A percentile compares a stretch with the other conserved stretches of the same genome.
Evolutionary conservation across 768 basidiomycete genomes (phyloP).

Genomic region (Russula ochroleuca): DNA sequence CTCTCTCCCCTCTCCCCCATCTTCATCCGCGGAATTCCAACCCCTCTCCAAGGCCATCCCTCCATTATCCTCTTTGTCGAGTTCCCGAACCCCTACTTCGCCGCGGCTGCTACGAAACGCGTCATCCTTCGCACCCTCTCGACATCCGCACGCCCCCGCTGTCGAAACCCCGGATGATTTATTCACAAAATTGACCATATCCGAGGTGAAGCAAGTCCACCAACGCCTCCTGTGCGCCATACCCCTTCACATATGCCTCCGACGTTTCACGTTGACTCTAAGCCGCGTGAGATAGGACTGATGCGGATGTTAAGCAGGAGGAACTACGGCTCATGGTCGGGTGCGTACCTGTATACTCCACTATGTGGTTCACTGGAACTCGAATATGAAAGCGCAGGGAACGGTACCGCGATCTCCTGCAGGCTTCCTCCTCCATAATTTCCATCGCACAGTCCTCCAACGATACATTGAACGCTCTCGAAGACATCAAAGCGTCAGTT

Average conservation of each 20-base stretch:
- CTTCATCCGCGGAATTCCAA: conserved; percentile 18
- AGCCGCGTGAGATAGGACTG: conserved; percentile 32
- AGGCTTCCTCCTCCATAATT: conserved; percentile 82
- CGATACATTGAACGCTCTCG: conserved; percentile 57
- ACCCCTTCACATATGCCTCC: not conserved
- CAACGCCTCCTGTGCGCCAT: conserved; percentile 57
- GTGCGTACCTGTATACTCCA: conserved; percentile 48
- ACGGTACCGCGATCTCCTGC: conserved; percentile 82
- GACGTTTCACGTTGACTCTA: conserved; percentile 6
- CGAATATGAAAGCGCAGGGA: conserved; percentile 66
- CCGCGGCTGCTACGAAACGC: conserved; percentile 23
- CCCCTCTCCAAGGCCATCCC: conserved; percentile 9
- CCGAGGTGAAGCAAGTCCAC: conserved; percentile 64
- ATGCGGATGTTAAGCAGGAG: conserved; percentile 84
- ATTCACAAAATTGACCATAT: conserved; percentile 64
- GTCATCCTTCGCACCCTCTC: conserved; percentile 2
- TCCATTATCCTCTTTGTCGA: conserved; percentile 13
- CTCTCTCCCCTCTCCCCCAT: conserved; percentile 33
- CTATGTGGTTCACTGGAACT: conserved; percentile 31
- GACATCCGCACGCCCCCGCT: not conserved
- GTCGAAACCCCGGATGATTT: conserved; percentile 63
- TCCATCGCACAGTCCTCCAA: conserved; percentile 66
- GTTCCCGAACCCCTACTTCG: conserved; percentile 19
- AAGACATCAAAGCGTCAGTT: conserved; percentile 57
- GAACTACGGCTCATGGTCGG: conserved; percentile 88